Evolutionary conservation across 805 yeast species (phyloP), one percentile per base, ranked within the genome.

Genomic region (Suhomyces faveliae): DNA sequence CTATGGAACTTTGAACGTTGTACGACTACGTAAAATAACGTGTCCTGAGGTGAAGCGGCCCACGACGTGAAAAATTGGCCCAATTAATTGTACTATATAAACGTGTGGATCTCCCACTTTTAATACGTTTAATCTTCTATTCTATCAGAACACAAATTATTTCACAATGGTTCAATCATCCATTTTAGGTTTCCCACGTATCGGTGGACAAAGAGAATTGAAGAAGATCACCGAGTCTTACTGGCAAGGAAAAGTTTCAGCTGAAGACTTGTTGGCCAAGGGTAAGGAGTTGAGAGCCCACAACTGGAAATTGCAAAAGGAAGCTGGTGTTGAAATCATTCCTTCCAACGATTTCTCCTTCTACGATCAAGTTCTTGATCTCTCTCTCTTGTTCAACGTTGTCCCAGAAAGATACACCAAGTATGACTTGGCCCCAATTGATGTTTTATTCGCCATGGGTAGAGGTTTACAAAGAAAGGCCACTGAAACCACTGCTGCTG

Each of bases 121-220:
- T 27, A 13, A 12, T 11, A 12, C 12, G 13, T 25, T 10, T 22
- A 20, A 20, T 21, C 13, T 9, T 24, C 37, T 42, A 29, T 3
- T 10, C 19, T 13, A 27, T 13, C 10, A 20, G 22, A 35, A 43
- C 40, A 35, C 39, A 43, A 29, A 21, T 27, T 23, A 17, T 17
- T 22, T 35, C 46, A 79, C 51, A 66, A 92, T 92, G 98, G 98
- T 92, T 76, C 85, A 85, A 77, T 92, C 98, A 57, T 84, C 97
- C 69, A 95, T 94, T 64, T 84, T 94, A 78, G 99, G 99, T 75
- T 94, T 94, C 94, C 99, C 99, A 79, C 94, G 99, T 82, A 94
- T 92, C 69, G 99, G 99, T 68, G 94, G 97, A 65, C 90, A 90
- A 81, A 94, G 99, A 84, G 99, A 94, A 81, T 85, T 94, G 76